phyloP scores from a whole-genome alignment of 768 basidiomycete genomes.

The Russula ochroleuca region DNA sequence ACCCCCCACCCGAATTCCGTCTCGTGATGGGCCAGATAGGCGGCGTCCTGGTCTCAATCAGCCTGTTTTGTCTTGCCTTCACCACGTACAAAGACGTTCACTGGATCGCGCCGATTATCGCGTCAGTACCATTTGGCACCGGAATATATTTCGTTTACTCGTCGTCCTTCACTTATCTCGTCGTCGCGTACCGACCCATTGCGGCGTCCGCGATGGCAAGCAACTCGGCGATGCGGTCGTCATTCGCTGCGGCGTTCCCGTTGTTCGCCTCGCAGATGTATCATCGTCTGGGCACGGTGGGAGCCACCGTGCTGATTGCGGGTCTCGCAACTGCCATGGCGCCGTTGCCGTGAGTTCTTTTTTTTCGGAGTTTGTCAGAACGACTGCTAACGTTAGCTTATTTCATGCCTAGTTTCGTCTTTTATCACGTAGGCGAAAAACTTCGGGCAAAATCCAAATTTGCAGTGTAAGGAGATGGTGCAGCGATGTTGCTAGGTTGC shows the following conservation, averaged over 20 bases:
- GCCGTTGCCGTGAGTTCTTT: slow-evolving; percentile 47
- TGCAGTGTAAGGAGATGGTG: background rate
- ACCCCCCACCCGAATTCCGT: slow-evolving; percentile 60
- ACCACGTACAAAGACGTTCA: slow-evolving; percentile 46
- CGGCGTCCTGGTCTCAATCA: slow-evolving; percentile 59
- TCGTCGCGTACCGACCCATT: slow-evolving; percentile 48
- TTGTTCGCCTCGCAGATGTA: slow-evolving; percentile 41
- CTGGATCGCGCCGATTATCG: slow-evolving; percentile 47
- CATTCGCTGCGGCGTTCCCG: slow-evolving; percentile 42
- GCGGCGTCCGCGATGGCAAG: slow-evolving; percentile 62
- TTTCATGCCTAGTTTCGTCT: background rate
- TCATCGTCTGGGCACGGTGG: slow-evolving; percentile 36
- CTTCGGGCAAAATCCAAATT: background rate
- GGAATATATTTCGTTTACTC: slow-evolving; percentile 64
- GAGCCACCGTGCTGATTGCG: slow-evolving; percentile 39
- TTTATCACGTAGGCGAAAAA: background rate
- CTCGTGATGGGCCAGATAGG: slow-evolving; percentile 65
- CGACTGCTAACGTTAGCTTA: background rate
- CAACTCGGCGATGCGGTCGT: slow-evolving; percentile 48
- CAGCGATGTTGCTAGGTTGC: background rate
- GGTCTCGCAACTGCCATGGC: slow-evolving; percentile 39
- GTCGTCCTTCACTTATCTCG: slow-evolving; percentile 58
- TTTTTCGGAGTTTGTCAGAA: background rate
- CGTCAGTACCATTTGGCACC: slow-evolving; percentile 46
- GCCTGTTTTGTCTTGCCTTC: slow-evolving; percentile 54